Conservation (phyloP, 148 eudicot genomes). For the Tetragonia tetragonoides region DNA sequence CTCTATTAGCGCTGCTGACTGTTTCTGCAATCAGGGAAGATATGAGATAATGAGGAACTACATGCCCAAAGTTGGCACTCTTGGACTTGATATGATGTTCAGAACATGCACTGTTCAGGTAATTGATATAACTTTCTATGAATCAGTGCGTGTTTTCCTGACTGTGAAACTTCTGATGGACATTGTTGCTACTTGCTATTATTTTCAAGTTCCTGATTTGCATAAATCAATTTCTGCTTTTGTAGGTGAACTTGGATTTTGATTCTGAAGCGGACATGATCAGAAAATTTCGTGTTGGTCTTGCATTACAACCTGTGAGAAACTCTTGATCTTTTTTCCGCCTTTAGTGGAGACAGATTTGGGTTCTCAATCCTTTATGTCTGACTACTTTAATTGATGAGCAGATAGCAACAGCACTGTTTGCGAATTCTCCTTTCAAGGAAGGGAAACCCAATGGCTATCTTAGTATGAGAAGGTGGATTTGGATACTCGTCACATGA, state of each 20-base stretch:
- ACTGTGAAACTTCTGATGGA: neutral
- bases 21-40: slow-evolving; percentile 74
- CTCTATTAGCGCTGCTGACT: slow-evolving; percentile 27
- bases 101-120: slow-evolving; percentile 99
- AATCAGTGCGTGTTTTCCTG: neutral
- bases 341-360: neutral
- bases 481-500: slow-evolving; percentile 4
- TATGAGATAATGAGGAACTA: slow-evolving; percentile 95
- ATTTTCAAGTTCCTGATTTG: slow-evolving; percentile 9
- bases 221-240: slow-evolving; percentile 12
- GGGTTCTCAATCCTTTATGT: slow-evolving; percentile 7
- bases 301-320: slow-evolving; percentile 96
- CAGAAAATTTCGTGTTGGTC: slow-evolving; percentile 91
- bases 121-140: slow-evolving; percentile 16
- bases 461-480: slow-evolving; percentile 91
- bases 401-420: slow-evolving; percentile 94
- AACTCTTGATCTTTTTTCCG: slow-evolving; percentile 14
- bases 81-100: slow-evolving; percentile 99
- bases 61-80: slow-evolving; percentile 98
- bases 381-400: slow-evolving; percentile 22
- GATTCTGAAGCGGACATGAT: slow-evolving; percentile 95
- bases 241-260: slow-evolving; percentile 92
- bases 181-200: neutral
- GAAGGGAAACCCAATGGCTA: slow-evolving; percentile 97
- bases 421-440: slow-evolving; percentile 97